Percentiles rank a stretch among this genome's conserved stretches.
Conservation (phyloP, 768 basidiomycete genomes). For the Mycena galopus region DNA sequence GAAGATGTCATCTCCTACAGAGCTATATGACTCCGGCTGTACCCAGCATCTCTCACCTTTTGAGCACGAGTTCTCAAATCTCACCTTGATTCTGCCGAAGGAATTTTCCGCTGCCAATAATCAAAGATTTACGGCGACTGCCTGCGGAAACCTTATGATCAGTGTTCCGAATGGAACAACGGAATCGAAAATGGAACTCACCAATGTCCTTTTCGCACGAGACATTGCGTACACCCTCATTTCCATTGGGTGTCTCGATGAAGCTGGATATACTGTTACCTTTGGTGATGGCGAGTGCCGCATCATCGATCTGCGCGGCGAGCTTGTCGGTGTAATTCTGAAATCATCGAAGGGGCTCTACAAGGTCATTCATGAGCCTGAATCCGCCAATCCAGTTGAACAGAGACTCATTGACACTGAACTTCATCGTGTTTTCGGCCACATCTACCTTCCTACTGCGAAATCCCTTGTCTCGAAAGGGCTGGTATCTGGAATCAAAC, state of each 20-base stretch:
- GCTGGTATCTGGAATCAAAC: slow-evolving; percentile 37
- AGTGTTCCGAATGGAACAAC: not conserved
- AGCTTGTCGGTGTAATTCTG: not conserved
- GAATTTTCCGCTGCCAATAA: not conserved
- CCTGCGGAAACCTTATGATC: not conserved
- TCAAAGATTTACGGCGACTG: not conserved
- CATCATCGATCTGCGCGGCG: not conserved
- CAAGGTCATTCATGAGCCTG: not conserved
- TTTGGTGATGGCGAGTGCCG: not conserved
- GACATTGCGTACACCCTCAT: not conserved
- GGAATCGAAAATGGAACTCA: not conserved
- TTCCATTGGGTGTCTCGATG: not conserved
- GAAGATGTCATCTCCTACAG: not conserved
- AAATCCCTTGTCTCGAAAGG: slow-evolving; percentile 39
- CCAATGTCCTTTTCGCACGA: not conserved
- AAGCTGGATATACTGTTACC: not conserved
- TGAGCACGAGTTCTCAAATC: not conserved
- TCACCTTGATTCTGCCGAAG: not conserved
- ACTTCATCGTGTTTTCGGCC: slow-evolving; percentile 47
- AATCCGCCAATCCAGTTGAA: slow-evolving; percentile 21
- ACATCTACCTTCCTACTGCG: slow-evolving; percentile 40
- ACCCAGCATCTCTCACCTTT: not conserved
- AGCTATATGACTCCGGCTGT: not conserved
- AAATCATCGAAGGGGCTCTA: slow-evolving; percentile 39
- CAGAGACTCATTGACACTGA: slow-evolving; percentile 44